Base-by-base conservation (phyloP, 257 asterid species). In the Forsythia viridissima region DNA sequence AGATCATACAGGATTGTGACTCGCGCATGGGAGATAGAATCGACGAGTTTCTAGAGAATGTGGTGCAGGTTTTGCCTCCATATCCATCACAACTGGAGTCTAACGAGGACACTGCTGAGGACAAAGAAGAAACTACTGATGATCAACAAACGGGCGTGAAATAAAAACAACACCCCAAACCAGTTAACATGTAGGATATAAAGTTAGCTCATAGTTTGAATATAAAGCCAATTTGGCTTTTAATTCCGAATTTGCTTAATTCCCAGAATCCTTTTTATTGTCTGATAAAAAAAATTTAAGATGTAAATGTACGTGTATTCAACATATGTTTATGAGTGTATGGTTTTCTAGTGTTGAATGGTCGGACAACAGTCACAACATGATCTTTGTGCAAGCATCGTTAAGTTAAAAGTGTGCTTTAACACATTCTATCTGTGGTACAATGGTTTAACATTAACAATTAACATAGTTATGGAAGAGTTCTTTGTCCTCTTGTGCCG, bases 1-100 rank as follows among this genome's bases (percentile, higher is more conserved):
- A 93, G 98, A 86, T 93, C 55, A 65, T 92, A 59, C 91, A 84
- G 77, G 87, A 90, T 12, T 84, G 83, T 38, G 93, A 86, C 6
- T 6, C 52, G 0, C 92, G 94, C 12, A 71, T 84, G 75, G 91
- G 86, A 36, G 92, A 86, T 4, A 85, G 79, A 51, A 70, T 73
- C 12, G 81, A 82, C 2, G 89, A 85, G 76, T 74, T 89, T 71
- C 79, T 87, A 16, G 90, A 90, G 80, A 59, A 70, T 2, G 70
- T 89, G 65, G 13, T n/a, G 48, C 84, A 76, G 76, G 41, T 88
- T 72, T 84, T 93, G 82, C 97, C 94, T 0, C 84, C 91, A 44
- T 87, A 83, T 80, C 94, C 92, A 70, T 66, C 78, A 10, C 78
- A 77, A 37, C 76, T 24, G 67, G 87, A 84, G 70, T 41, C 83